A percentile compares a stretch with the other conserved stretches of the same genome.
Evolutionary conservation across 1,284 basidiomycete genomes (phyloP).

Genomic region (Rhodotorula sp.): DNA sequence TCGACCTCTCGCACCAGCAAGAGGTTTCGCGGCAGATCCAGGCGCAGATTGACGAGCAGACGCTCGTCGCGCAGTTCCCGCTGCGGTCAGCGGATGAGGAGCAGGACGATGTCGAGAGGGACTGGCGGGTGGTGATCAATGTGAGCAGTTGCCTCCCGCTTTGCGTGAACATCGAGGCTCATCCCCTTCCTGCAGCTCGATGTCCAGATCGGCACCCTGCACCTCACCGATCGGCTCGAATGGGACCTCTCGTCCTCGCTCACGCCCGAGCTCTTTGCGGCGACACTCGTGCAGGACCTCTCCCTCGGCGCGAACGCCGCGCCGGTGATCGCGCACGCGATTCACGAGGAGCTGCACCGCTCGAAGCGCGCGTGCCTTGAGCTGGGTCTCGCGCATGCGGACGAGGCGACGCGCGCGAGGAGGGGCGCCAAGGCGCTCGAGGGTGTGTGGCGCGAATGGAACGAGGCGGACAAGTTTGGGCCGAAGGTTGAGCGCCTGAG

Average conservation of each 20-base stretch:
- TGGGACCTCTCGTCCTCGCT: conserved; percentile 94
- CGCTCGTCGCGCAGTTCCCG: conserved; percentile 69
- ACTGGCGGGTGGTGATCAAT: conserved; percentile 85
- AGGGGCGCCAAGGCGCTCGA: conserved; percentile 69
- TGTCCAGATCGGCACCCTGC: conserved; percentile 90
- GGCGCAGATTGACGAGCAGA: conserved; percentile 85
- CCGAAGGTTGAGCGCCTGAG: conserved; percentile 85
- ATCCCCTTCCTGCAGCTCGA: conserved; percentile 68
- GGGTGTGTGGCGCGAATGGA: conserved; percentile 94
- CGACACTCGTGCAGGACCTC: conserved; percentile 78
- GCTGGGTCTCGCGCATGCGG: conserved; percentile 76
- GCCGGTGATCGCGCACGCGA: conserved; percentile 84
- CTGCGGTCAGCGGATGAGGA: conserved; percentile 40
- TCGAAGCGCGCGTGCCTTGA: conserved; percentile 94
- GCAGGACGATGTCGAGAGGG: conserved; percentile 59
- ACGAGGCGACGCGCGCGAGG: conserved; percentile 50
- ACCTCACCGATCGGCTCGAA: conserved; percentile 92
- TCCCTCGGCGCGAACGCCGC: conserved; percentile 84
- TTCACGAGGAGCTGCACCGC: conserved; percentile 91
- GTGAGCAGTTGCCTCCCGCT: conserved; percentile 57
- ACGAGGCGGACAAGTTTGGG: conserved; percentile 84
- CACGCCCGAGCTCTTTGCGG: conserved; percentile 83
- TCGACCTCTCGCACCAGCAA: conserved; percentile 70
- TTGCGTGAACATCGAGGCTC: background rate
- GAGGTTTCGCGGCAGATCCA: conserved; percentile 83